Base-by-base conservation (phyloP, 176 grass and related monocot genomes). In the Canna indica region DNA sequence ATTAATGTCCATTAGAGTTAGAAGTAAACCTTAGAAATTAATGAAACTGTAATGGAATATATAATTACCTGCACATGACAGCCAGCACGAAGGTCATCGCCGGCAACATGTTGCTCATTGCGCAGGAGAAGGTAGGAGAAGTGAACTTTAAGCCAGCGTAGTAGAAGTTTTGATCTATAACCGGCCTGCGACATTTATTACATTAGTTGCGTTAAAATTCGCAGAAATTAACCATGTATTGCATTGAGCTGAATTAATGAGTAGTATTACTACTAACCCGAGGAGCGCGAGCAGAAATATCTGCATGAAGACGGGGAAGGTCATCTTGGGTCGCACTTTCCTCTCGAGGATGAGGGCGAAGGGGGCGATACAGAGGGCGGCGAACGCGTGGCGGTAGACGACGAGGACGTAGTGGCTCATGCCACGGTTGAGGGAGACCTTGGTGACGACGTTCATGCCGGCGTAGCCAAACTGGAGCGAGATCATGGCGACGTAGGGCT, bases 361-460 rank as follows among this genome's bases (percentile, higher is more conserved):
- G 11, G 86, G 90, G 22, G 80, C 2, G 62, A 95, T 4, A 53
- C 79, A 89, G 76, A 84, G 9, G 18, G 78, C 75, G n/a, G 83
- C 86, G 28, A 90, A 47, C 48, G 78, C 83, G 67, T 83, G 83
- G 58, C 86, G 59, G 75, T 90, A 90, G 79, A 94, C 88, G 18
- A 84, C 84, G 48, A 87, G 86, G 25, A 89, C 90, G 17, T 80
- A 82, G 6, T 86, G 88, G 76, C 77, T 88, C 4, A 73, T 77
- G 73, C 86, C 90, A 22, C 79, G 59, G 57, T 89, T 72, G 78
- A 94, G 89, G 61, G 90, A 70, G 13, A 81, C 76, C 74, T 94
- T 90, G 68, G 83, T 84, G 65, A 94, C 34, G 32, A 94, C 86
- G 73, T 84, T 81, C 76, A 84, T 86, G 36, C 83, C 83, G 0